phyloP scores from a whole-genome alignment of 2,329 filamentous ascomycete genomes.

The Diaporthe humulicola region DNA sequence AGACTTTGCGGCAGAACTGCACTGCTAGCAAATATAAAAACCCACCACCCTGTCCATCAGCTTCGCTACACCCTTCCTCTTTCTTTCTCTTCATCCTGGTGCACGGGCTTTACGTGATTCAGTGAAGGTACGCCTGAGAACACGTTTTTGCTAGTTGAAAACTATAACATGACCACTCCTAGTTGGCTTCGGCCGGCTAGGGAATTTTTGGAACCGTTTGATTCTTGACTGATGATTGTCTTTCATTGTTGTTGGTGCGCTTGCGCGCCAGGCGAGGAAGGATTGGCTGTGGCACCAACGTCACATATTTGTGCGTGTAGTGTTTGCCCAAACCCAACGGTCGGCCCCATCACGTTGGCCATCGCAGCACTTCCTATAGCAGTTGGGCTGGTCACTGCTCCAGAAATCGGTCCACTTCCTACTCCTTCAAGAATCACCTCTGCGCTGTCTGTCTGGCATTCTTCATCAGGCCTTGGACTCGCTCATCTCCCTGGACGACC shows the following conservation, averaged over 20 bases:
- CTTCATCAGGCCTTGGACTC: not conserved
- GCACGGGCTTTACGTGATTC: conserved; percentile 85
- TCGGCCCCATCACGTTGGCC: not conserved
- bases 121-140: conserved; percentile 91
- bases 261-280: conserved; percentile 65
- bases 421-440: not conserved
- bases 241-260: conserved; percentile 65
- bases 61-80: conserved; percentile 45
- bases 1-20: conserved; percentile 2
- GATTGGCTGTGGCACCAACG: conserved; percentile 42
- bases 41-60: conserved; percentile 34
- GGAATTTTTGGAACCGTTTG: conserved; percentile 81
- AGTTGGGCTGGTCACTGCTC: not conserved
- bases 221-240: conserved; percentile 52
- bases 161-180: conserved; percentile 85
- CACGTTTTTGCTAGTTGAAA: conserved; percentile 93
- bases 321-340: not conserved
- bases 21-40: conserved; percentile 37
- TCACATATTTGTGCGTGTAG: not conserved
- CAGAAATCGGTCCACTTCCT: not conserved
- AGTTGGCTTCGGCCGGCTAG: conserved; percentile 76
- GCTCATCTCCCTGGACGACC: not conserved
- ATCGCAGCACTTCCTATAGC: not conserved
- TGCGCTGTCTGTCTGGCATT: not conserved
- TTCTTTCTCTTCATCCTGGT: conserved; percentile 70